phyloP scores from a whole-genome alignment of 192 early-diverging fungal species.

The Umbelopsis isabellina region DNA sequence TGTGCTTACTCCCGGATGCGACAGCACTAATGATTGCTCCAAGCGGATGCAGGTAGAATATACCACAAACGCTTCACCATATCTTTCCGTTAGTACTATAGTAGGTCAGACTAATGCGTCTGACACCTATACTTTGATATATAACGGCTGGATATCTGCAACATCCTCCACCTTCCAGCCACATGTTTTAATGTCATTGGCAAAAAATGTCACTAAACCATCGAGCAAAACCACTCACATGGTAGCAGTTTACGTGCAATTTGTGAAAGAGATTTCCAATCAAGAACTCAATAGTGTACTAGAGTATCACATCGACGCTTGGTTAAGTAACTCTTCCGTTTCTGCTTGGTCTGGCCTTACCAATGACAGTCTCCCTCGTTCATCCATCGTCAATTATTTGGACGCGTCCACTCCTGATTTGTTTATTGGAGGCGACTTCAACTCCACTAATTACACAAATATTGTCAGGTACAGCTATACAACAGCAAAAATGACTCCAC shows the following conservation, averaged over 20 bases:
- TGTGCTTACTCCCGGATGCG: slow-evolving; percentile 39
- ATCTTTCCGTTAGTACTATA: neutral
- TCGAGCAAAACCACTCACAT: slow-evolving; percentile 20
- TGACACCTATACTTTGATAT: slow-evolving; percentile 27
- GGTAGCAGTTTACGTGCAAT: slow-evolving; percentile 33
- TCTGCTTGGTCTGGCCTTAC: slow-evolving; percentile 27
- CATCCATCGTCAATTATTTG: slow-evolving; percentile 51
- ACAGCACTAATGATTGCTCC: slow-evolving; percentile 25
- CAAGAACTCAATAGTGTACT: slow-evolving; percentile 27
- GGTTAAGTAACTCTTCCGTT: neutral
- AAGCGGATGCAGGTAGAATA: slow-evolving; percentile 36
- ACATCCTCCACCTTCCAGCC: slow-evolving; percentile 23
- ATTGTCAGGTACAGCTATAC: slow-evolving; percentile 59
- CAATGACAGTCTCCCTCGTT: slow-evolving; percentile 40
- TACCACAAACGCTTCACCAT: slow-evolving; percentile 23
- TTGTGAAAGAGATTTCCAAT: slow-evolving; percentile 21
- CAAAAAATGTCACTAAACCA: slow-evolving; percentile 23
- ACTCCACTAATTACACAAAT: slow-evolving; percentile 46
- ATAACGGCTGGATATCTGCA: slow-evolving; percentile 25
- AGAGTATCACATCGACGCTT: slow-evolving; percentile 16
- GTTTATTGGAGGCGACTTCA: slow-evolving; percentile 66
- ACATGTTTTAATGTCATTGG: slow-evolving; percentile 11
- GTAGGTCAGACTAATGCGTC: slow-evolving; percentile 30
- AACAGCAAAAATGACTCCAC: neutral
- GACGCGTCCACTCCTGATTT: slow-evolving; percentile 36